Conservation (phyloP, 1,284 basidiomycete genomes). For the Afroboletus lepidellus region DNA sequence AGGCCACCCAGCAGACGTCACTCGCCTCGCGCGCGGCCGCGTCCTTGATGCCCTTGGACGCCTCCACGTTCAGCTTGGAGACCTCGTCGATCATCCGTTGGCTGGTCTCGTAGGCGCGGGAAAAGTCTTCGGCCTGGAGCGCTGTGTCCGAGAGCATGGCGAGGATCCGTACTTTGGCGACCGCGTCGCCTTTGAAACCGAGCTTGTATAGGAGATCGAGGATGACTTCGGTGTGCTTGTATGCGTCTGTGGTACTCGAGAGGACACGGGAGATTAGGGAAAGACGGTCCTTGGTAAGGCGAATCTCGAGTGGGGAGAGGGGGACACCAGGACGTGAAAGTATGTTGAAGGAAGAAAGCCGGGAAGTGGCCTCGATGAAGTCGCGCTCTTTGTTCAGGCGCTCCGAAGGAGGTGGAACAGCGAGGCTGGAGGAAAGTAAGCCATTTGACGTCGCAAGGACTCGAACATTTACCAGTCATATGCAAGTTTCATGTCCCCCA, state of each 20-base stretch:
- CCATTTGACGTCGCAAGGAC: constrained; percentile 2
- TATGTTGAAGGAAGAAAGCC: constrained; percentile 81
- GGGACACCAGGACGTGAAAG: constrained; percentile 70
- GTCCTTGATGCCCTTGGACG: constrained; percentile 40
- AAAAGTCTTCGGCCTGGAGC: constrained; percentile 76
- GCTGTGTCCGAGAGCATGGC: constrained; percentile 89
- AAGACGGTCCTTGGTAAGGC: constrained; percentile 82
- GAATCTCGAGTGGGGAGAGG: constrained; percentile 87
- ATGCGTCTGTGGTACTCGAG: constrained; percentile 78
- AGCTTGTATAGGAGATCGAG: constrained; percentile 87
- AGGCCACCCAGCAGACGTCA: constrained; percentile 84
- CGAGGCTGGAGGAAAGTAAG: constrained; percentile 51
- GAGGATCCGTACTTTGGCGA: constrained; percentile 76
- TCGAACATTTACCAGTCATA: constrained; percentile 78
- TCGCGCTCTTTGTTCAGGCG: constrained; percentile 72
- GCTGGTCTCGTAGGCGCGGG: constrained; percentile 67
- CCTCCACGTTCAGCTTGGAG: constrained; percentile 42
- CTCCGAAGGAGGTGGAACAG: constrained; percentile 66
- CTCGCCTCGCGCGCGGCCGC: constrained; percentile 57
- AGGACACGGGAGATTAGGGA: constrained; percentile 81
- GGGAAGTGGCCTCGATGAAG: constrained; percentile 92
- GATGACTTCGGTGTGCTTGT: constrained; percentile 86
- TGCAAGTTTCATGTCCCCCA: constrained; percentile 92
- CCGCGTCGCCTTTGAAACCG: constrained; percentile 67
- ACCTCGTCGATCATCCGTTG: constrained; percentile 72